Evolutionary conservation across 2,329 filamentous ascomycete species (phyloP), one percentile per base, ranked within the genome.

Genomic region (Colletotrichum cordylinicola): DNA sequence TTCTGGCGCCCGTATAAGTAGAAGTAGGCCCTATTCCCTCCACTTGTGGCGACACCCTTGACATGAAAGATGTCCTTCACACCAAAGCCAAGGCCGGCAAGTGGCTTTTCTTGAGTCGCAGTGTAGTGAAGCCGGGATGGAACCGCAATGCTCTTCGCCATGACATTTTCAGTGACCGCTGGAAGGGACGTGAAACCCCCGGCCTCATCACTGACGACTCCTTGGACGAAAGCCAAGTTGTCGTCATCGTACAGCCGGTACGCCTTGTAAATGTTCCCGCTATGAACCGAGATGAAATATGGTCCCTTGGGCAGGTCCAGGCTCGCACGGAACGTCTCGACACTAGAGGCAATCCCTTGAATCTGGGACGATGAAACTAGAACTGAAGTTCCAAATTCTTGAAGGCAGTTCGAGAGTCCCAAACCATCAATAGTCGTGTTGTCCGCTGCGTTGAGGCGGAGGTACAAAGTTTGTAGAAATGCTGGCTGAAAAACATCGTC

Each of bases 31-130:
- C 89, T 84, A 67, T 89, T 92, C 2, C 90, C 90, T 60, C 87
- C 86, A 9, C 86, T 85, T 0, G 88, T 91, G 35, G 86, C 86
- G 9, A 91, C 79, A 1, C 91, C 91, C 29, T 70, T 73, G 52
- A 93, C 81, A 73, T 92, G 86, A 75, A 86, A 90, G 65, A 91
- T 90, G 77, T 93, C 91, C 78, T 93, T 93, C 72, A 91, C 84
- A 3, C 86, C 89, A 1, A 91, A 81, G 13, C 90, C 84, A 21
- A 89, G 85, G 18, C 89, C 89, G 9, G 88, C 87, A 2, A 91
- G 82, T 4, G 89, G 89, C 77, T 88, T 86, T 24, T 77, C 64
- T n/a, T 68, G 29, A 6, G 64, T 85, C 82, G 2, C 79, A 7
- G 82, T 85, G 79, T 84, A 88, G 80, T 90, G 90, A 1, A 90